Evolutionary conservation across 2,329 filamentous ascomycete species (phyloP), one percentile per base, ranked within the genome.

Genomic region (Aspergillus pseudoglaucus): DNA sequence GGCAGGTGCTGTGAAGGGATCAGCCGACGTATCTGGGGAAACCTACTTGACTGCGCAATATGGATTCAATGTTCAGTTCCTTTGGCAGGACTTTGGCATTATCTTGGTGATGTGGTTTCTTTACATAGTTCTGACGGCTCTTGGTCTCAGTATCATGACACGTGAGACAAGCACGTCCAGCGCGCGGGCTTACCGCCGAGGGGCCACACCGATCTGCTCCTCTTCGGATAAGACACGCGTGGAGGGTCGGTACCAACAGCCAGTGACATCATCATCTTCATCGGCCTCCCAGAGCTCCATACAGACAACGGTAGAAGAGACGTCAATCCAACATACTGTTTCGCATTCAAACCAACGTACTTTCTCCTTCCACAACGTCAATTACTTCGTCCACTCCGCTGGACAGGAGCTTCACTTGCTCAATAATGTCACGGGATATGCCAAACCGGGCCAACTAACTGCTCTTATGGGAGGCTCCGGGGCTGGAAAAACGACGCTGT

Each of bases 341-440:
- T 25, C 23, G 23, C 23, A 25, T 25, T 25, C 23, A 1, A 25
- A 25, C 23, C 23, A n/a, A 12, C n/a, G 33, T 12, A 72, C 87
- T 20, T 73, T 93, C 49, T 93, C 88, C 1, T 94, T 88, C 85
- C 85, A 89, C 64, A 76, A 85, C 53, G 79, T 94, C 51, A 86
- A 83, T 60, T 94, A 93, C 62, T 76, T 58, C 50, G 82, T 75
- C 55, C 67, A 43, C 8, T 65, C 62, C 33, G 67, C 68, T 27
- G 59, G 63, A 17, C 65, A 68, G 12, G 57, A 70, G 53, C 57
- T 66, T 38, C 63, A 65, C 2, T 61, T 83, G 4, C 67, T 84
- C 6, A 72, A 80, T 50, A 73, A 82, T 43, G 75, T 84, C 6
- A 75, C 78, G 53, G 88, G 82, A 2, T 89, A 83, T 53, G 85